Evolutionary conservation across 2,329 filamentous ascomycete genomes (phyloP).

Genomic region (Fusarium ambrosium): DNA sequence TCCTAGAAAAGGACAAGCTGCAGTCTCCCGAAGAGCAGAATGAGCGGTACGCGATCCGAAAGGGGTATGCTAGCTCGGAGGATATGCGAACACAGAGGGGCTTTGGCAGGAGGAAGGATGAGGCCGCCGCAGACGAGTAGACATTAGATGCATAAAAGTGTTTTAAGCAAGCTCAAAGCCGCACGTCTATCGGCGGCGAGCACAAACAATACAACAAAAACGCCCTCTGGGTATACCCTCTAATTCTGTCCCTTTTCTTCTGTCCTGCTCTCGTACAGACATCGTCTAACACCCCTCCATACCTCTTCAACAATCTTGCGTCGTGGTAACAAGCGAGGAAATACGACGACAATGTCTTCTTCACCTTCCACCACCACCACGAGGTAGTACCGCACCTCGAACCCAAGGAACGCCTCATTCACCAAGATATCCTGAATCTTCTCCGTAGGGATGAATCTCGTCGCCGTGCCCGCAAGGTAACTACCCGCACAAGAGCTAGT

Average conservation of each 20-base stretch:
- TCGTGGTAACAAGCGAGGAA: constrained; percentile 83
- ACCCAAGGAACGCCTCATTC: constrained; percentile 93
- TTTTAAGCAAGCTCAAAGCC: constrained; percentile 7
- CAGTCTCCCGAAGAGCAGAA: constrained; percentile 68
- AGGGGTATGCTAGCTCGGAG: constrained; percentile 67
- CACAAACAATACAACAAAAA: constrained; percentile 12
- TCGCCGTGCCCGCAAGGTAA: constrained; percentile 67
- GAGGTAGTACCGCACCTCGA: constrained; percentile 91
- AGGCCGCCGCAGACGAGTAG: constrained; percentile 43
- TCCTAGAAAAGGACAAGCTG: constrained; percentile 65
- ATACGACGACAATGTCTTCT: constrained; percentile 92
- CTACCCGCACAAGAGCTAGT: constrained; percentile 75
- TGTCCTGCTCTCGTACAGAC: constrained; percentile 74
- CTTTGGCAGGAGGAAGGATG: constrained; percentile 50
- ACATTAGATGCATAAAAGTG: constrained; percentile 22
- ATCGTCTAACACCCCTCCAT: constrained; percentile 87
- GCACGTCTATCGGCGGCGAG: constrained; percentile 4
- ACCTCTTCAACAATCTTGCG: constrained; percentile 85
- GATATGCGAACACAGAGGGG: constrained; percentile 59
- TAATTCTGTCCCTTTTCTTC: constrained; percentile 49
- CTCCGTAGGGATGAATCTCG: constrained; percentile 84
- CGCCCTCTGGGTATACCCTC: constrained; percentile 22
- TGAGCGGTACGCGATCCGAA: constrained; percentile 71
- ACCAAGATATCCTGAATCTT: constrained; percentile 94
- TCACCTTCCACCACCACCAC: constrained; percentile 92